phyloP scores from a whole-genome alignment of 2,329 filamentous ascomycete genomes.

The Colletotrichum sojae region DNA sequence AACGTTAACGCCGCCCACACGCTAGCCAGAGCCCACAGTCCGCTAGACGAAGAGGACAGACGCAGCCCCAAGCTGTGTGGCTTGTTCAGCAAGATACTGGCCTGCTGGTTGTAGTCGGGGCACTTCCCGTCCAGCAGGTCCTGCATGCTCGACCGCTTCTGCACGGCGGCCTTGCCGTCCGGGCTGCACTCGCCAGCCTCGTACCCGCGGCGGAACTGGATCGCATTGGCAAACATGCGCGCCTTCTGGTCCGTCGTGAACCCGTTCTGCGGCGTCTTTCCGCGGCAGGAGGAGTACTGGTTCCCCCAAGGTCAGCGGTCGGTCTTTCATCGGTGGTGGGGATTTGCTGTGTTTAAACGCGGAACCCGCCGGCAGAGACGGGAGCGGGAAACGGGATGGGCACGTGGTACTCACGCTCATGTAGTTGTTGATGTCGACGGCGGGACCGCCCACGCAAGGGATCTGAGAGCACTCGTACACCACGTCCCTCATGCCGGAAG shows the following conservation, averaged over 20 bases:
- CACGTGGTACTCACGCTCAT: slow-evolving; percentile 42
- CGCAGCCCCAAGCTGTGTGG: slow-evolving; percentile 9
- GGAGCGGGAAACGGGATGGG: background rate
- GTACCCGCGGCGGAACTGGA: slow-evolving; percentile 44
- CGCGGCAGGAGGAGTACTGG: slow-evolving; percentile 40
- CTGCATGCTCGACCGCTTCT: slow-evolving; percentile 44
- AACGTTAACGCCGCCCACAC: background rate
- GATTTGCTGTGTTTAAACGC: background rate
- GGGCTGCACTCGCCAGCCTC: slow-evolving; percentile 42
- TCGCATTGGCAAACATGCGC: slow-evolving; percentile 43
- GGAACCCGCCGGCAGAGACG: background rate
- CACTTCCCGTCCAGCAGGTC: slow-evolving; percentile 44
- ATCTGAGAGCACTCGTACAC: slow-evolving; percentile 42
- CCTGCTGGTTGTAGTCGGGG: slow-evolving; percentile 41
- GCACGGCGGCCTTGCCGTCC: slow-evolving; percentile 17
- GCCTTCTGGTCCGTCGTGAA: slow-evolving; percentile 46
- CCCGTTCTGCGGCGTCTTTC: slow-evolving; percentile 35
- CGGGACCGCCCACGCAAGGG: slow-evolving; percentile 23
- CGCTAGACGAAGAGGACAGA: background rate
- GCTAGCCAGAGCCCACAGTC: background rate
- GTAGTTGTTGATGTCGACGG: slow-evolving; percentile 42
- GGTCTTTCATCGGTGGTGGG: background rate
- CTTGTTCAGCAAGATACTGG: slow-evolving; percentile 25
- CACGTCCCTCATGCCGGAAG: slow-evolving; percentile 34
- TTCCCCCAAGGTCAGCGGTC: background rate